A percentile compares a stretch with the other conserved stretches of the same genome.
These are phyloP conservation scores for Penicillium waksmanii DNA, from an alignment of 495 filamentous ascomycete species.

Conservation along the genomic window DNA sequence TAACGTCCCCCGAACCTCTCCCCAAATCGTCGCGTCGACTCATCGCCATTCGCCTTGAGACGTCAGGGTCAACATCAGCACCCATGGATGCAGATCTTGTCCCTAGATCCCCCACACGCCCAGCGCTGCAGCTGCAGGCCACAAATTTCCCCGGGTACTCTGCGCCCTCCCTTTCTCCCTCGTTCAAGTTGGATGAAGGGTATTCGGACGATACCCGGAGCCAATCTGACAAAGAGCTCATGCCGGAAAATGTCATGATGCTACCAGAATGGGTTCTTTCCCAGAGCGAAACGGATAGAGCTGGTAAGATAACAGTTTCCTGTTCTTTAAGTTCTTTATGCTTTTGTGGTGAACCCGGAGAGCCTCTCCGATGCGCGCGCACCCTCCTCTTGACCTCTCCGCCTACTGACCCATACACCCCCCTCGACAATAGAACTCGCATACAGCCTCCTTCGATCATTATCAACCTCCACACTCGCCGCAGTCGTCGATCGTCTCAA, in stretches of 20 bases:
- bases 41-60: constrained; percentile 5
- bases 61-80: constrained; percentile 12
- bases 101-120: constrained; percentile 26
- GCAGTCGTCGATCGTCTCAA: constrained; percentile 76
- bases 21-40: constrained; percentile 3
- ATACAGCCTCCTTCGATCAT: constrained; percentile 64
- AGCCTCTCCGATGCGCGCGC: neutral
- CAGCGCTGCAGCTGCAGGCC: constrained; percentile 31
- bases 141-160: constrained; percentile 32
- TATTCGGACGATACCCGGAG: constrained; percentile 68
- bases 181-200: constrained; percentile 65
- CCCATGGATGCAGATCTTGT: constrained; percentile 39
- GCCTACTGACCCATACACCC: constrained; percentile 14
- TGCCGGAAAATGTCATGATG: constrained; percentile 44
- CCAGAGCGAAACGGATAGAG: constrained; percentile 56
- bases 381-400: constrained; percentile 8
- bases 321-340: neutral
- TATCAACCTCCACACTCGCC: constrained; percentile 75
- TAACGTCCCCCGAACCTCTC: neutral
- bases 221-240: constrained; percentile 50
- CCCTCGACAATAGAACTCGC: constrained; percentile 45
- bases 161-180: constrained; percentile 41
- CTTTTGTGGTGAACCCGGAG: neutral
- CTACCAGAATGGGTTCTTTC: constrained; percentile 57
- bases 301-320: constrained; percentile 45